These are phyloP conservation scores for Passiflora organensis DNA, from an alignment of 345 rosid genomes.

Conservation along the genomic window DNA sequence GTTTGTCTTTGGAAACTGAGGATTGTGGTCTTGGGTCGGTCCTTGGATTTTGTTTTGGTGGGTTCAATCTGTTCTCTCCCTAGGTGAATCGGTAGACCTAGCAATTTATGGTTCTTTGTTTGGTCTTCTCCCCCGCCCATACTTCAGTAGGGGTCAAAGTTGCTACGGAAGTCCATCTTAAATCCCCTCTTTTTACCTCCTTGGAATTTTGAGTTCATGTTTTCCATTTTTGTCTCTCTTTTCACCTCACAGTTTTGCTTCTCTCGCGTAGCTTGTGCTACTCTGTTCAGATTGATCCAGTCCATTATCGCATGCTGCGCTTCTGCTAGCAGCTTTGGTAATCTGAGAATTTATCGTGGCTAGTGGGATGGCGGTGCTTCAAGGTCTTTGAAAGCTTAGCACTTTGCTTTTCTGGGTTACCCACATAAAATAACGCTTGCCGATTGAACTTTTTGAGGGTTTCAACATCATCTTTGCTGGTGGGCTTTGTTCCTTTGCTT, in stretches of 20 bases:
- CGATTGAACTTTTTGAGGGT: neutral
- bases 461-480: slow-evolving; percentile 28
- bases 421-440: slow-evolving; percentile 51
- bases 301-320: slow-evolving; percentile 18
- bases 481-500: slow-evolving; percentile 29
- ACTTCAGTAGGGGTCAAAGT: too few species aligned
- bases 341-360: neutral
- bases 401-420: slow-evolving; percentile 19
- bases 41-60: neutral
- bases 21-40: too few species aligned
- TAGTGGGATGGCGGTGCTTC: neutral
- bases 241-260: neutral
- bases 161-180: too few species aligned
- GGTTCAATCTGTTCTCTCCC: too few species aligned
- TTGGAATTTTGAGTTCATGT: neutral
- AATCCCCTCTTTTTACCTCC: neutral
- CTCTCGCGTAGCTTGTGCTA: neutral
- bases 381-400: slow-evolving; percentile 9
- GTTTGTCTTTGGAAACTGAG: neutral
- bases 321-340: slow-evolving; percentile 22
- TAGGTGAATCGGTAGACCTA: too few species aligned
- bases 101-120: too few species aligned
- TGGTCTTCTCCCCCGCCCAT: too few species aligned
- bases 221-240: neutral
- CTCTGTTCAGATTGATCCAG: too few species aligned